Evolutionary conservation across 2,329 filamentous ascomycete genomes (phyloP), one percentile per base, ranked within the genome.

Genomic region (Xylaria sp.): DNA sequence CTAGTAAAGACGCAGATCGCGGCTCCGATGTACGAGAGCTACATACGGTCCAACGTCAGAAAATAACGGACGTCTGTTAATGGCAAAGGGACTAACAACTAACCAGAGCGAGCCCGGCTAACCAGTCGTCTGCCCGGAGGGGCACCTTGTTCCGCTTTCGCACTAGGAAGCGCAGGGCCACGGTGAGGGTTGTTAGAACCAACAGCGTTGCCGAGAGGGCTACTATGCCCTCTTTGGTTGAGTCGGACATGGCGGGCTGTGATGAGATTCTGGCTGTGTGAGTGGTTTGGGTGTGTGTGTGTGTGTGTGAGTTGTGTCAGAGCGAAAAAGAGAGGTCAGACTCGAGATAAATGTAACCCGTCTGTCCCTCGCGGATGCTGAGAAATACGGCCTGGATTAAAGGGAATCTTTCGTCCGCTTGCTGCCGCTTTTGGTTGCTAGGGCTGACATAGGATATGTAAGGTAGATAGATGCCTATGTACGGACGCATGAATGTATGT

Each of bases 81-180:
- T 23, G 16, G 19, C 1, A 13, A 10, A 42, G 37, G 37, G 8
- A 9, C 16, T 16, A 16, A 16, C 16, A 1, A 42, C 62, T 58
- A 34, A 63, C 62, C 42, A 67, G 49, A 49, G 58, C 60, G 10
- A 61, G 6, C 11, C 13, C 18, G 37, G 55, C 55, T 11, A 65
- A 47, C 51, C 46, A 62, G 54, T 66, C 66, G 48, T 67, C 66
- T 10, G 60, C 59, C 58, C 60, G 46, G 4, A 66, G 42, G 23
- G 7, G 35, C 13, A 55, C 49, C 34, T 61, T 59, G 16, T 62
- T 59, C 35, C 54, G 58, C 34, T 57, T 50, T 11, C 66, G 60
- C 8, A 59, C 52, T 39, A 46, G 59, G 34, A 67, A 59, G 13
- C 66, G 63, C 10, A 67, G 56, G 4, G 53, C 46, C 39, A 66